A percentile compares a stretch with the other conserved stretches of the same genome.
These are phyloP conservation scores for Pleurotus tuber-regium DNA, from an alignment of 768 basidiomycete genomes.

Conservation along the genomic window DNA sequence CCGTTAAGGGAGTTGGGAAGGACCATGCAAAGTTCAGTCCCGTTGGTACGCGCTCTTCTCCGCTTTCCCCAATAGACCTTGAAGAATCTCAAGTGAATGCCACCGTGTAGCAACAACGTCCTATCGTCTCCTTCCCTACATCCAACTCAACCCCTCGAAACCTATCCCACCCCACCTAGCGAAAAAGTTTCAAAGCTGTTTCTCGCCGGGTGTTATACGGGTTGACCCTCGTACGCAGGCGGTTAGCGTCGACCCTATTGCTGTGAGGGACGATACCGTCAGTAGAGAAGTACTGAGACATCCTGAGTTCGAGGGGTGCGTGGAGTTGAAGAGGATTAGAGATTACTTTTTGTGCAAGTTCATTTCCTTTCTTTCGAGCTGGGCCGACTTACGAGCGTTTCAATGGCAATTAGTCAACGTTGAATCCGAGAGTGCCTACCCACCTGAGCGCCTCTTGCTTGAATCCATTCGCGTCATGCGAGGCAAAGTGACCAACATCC, in stretches of 20 bases:
- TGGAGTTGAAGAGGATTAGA: slow-evolving; percentile 80
- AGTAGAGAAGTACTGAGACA: slow-evolving; percentile 91
- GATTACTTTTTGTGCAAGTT: slow-evolving; percentile 91
- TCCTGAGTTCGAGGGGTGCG: slow-evolving; percentile 82
- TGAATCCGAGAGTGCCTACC: slow-evolving; percentile 88
- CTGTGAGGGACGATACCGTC: slow-evolving; percentile 83
- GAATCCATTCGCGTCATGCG: slow-evolving; percentile 84
- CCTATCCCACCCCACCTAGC: slow-evolving; percentile 78
- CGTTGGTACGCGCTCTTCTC: slow-evolving; percentile 58
- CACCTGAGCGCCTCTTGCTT: slow-evolving; percentile 77
- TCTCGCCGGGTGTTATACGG: slow-evolving; percentile 78
- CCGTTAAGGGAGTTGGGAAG: slow-evolving; percentile 88
- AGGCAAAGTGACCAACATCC: slow-evolving; percentile 64
- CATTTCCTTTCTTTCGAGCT: not conserved
- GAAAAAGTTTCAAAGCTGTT: slow-evolving; percentile 83
- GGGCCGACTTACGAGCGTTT: not conserved
- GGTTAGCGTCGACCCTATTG: slow-evolving; percentile 59
- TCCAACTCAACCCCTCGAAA: slow-evolving; percentile 57
- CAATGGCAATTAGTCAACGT: slow-evolving; percentile 60
- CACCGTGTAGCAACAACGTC: slow-evolving; percentile 78
- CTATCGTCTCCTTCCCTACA: slow-evolving; percentile 87
- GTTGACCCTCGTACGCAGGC: slow-evolving; percentile 55
- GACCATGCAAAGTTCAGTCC: slow-evolving; percentile 97
- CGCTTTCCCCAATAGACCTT: not conserved
- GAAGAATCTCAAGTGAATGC: not conserved